Evolutionary conservation across 352 stramenopile genomes (phyloP), one percentile per base, ranked within the genome.

Genomic region (Phytophthora hibernalis): DNA sequence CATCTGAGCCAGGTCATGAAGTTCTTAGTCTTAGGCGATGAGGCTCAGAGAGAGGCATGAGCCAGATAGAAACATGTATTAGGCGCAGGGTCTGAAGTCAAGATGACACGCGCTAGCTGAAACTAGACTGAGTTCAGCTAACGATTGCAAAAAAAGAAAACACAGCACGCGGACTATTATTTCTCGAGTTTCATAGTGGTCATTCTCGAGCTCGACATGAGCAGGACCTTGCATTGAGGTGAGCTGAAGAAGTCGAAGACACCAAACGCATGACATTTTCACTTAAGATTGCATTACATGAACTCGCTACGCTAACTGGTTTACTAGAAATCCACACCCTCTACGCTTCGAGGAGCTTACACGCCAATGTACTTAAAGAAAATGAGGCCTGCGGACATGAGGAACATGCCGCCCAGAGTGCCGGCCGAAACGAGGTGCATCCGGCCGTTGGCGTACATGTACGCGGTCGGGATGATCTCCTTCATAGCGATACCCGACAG

Each of bases 401-500:
- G 68, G 33, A 81, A 77, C 85, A 98, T 97, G 45, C 93, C 93
- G 20, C 61, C 52, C 50, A 97, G 77, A 24, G 92, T 83, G 15
- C 88, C 90, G 28, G 91, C 68, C 6, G 92, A 93, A 5, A 97
- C 87, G 53, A 97, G 79, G 43, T 90, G 77, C 40, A 86, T 95
- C 54, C 96, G 79, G 28, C 88, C 80, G 24, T 87, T 82, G 40
- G 95, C 92, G 57, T 98, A 97, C 68, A 89, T 87, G 82, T 97
- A 92, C 3, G 93, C 94, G 2, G 95, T 98, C 4, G 94, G 96
- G 26, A 98, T 74, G 35, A 98, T 80, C 71, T 98, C 95, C 62
- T 94, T 93, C 56, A 97, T 72, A 47, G 76, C 91, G 74, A 98
- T 98, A 13, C 92, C 89, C 3, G 97, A 75, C 83, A 99, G 97